phyloP scores from a whole-genome alignment of 2,329 filamentous ascomycete species.

The Neonectria punicea region DNA sequence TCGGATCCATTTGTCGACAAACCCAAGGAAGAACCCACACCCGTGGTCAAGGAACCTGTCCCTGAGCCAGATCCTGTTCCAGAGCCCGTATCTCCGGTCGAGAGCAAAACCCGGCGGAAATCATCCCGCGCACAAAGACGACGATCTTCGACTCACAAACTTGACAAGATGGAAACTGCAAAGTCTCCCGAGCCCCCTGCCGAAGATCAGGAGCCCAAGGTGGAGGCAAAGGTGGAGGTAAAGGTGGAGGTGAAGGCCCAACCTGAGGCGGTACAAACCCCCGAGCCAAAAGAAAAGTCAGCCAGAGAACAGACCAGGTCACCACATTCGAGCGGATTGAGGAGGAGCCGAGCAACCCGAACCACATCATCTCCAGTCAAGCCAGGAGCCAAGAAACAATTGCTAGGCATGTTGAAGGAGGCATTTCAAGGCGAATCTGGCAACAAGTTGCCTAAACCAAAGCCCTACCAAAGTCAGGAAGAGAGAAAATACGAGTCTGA shows the following conservation, averaged over 20 bases:
- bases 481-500: conserved; percentile 49
- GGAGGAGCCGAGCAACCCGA: conserved; percentile 67
- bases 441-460: conserved; percentile 56
- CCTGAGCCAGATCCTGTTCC: conserved; percentile 1
- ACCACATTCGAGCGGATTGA: conserved; percentile 56
- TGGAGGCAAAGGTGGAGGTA: conserved; percentile 16
- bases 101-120: conserved; percentile 37
- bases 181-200: conserved; percentile 19
- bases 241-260: conserved; percentile 25
- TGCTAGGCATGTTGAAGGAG: conserved; percentile 69
- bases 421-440: conserved; percentile 72
- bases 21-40: conserved; percentile 14
- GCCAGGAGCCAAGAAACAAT: conserved; percentile 57
- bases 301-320: conserved; percentile 25
- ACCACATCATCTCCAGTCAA: conserved; percentile 61
- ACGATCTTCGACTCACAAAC: conserved; percentile 34
- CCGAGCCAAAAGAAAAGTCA: conserved; percentile 35
- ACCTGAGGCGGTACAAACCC: conserved; percentile 26
- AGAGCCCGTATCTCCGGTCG: conserved; percentile 17
- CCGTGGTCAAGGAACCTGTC: conserved; percentile 3
- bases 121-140: conserved; percentile 40
- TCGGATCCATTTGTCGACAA: conserved; percentile 70
- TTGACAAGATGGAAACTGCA: conserved; percentile 30
- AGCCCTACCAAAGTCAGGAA: conserved; percentile 61
- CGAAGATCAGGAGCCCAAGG: conserved; percentile 11